These are phyloP conservation scores for Saccharomycopsis amapae DNA, from an alignment of 805 yeast species.

Conservation along the genomic window DNA sequence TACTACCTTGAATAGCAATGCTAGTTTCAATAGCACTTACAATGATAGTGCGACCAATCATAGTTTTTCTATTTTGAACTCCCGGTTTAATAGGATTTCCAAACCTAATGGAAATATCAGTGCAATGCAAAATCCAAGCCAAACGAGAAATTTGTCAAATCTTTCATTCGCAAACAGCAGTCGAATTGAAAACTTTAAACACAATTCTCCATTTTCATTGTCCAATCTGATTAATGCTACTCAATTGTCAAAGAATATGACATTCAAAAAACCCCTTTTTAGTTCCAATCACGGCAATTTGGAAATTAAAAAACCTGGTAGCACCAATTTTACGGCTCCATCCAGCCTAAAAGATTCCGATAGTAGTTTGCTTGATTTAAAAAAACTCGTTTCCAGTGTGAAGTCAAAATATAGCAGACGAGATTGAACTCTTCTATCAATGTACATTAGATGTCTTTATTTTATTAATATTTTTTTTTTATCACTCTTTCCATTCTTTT, in stretches of 20 bases:
- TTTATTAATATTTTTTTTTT: not conserved
- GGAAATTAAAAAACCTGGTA: no score
- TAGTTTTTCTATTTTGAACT: slow-evolving; percentile 4
- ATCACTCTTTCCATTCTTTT: not conserved
- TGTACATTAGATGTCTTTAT: not conserved
- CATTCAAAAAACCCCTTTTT: no score
- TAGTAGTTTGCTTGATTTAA: slow-evolving; percentile 6
- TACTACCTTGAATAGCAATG: not conserved
- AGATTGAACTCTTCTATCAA: not conserved
- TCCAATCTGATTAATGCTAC: no score
- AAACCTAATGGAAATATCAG: not conserved
- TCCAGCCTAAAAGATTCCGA: not conserved
- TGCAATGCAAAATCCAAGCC: not conserved
- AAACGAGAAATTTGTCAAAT: not conserved
- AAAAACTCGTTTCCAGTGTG: slow-evolving; percentile 9
- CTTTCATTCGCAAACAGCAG: not conserved
- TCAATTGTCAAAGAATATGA: no score
- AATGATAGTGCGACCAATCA: not conserved
- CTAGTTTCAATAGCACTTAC: not conserved
- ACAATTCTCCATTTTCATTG: no score
- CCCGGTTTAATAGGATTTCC: slow-evolving; percentile 5
- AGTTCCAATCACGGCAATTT: no score
- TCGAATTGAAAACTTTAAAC: no score
- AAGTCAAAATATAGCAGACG: slow-evolving; percentile 11
- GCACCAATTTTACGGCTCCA: not conserved